These are phyloP conservation scores for Forsythia suspensa DNA, from an alignment of 257 asterid genomes.

Conservation along the genomic window DNA sequence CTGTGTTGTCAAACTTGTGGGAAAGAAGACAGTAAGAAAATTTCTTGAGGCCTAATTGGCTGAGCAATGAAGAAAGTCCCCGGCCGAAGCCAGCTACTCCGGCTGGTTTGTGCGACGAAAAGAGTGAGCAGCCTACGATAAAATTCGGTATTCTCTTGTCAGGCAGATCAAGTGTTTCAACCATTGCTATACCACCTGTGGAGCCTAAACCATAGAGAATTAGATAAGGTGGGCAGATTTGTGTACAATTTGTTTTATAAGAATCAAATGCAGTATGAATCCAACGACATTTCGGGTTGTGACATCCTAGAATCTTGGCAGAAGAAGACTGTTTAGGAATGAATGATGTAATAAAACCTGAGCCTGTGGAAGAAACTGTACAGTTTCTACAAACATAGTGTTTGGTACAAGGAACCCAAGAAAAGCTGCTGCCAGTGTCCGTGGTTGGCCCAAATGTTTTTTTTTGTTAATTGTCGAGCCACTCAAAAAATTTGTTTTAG, in stretches of 20 bases:
- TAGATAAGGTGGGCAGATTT: slow-evolving; percentile 72
- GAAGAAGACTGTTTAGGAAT: slow-evolving; percentile 76
- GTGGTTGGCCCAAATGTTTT: no score
- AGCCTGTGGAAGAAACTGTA: slow-evolving; percentile 22
- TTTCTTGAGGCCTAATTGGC: slow-evolving; percentile 66
- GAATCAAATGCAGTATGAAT: slow-evolving; percentile 48
- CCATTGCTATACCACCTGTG: slow-evolving; percentile 69
- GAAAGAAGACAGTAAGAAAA: slow-evolving; percentile 78
- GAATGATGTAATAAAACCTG: slow-evolving; percentile 41
- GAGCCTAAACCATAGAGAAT: slow-evolving; percentile 75
- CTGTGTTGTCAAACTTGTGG: slow-evolving; percentile 59
- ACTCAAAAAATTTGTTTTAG: no score
- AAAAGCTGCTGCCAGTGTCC: slow-evolving; percentile 88
- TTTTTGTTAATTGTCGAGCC: no score
- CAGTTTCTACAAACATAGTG: slow-evolving; percentile 64
- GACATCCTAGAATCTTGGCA: slow-evolving; percentile 62
- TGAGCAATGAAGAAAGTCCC: slow-evolving; percentile 73
- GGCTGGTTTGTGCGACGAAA: slow-evolving; percentile 68
- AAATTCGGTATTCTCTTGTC: slow-evolving; percentile 41
- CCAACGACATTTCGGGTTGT: slow-evolving; percentile 76
- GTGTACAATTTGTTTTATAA: slow-evolving; percentile 45
- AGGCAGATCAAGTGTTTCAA: slow-evolving; percentile 57
- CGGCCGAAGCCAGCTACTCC: slow-evolving; percentile 89
- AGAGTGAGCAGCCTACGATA: slow-evolving; percentile 76
- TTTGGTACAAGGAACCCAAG: slow-evolving; percentile 89